phyloP scores from a whole-genome alignment of 768 basidiomycete species.

The Phylloporus sp. region DNA sequence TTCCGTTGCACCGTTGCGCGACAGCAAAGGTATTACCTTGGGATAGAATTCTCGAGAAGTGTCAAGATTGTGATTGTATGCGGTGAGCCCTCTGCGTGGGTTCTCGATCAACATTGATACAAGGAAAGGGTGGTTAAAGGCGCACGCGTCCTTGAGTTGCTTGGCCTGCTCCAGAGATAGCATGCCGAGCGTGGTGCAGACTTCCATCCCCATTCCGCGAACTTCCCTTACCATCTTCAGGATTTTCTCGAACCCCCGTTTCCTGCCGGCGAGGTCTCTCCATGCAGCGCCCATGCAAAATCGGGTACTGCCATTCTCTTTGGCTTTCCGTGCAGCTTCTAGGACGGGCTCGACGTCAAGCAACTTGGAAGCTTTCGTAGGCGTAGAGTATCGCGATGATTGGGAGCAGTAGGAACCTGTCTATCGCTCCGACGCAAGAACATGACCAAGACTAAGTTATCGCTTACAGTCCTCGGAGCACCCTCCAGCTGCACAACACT shows the following conservation, averaged over 20 bases:
- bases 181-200: constrained; percentile 99
- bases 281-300: constrained; percentile 99
- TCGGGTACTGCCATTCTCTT: constrained; percentile 92
- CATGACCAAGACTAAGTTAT: constrained; percentile 1
- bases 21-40: constrained; percentile 43
- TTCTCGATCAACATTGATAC: background rate
- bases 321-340: constrained; percentile 88
- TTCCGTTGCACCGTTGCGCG: background rate
- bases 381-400: constrained; percentile 86
- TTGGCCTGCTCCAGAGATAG: constrained; percentile 87
- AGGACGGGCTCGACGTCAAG: constrained; percentile 90
- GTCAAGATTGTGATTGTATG: constrained; percentile 98
- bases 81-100: constrained; percentile 71
- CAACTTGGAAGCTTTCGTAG: constrained; percentile 83
- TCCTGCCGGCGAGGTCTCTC: constrained; percentile 90
- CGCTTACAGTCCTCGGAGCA: constrained; percentile 89
- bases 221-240: constrained; percentile 87
- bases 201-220: constrained; percentile 97
- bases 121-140: constrained; percentile 7
- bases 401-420: constrained; percentile 96
- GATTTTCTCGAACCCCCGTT: constrained; percentile 90
- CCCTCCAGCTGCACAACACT: constrained; percentile 65
- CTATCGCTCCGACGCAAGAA: background rate
- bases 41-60: constrained; percentile 98
- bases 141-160: constrained; percentile 89